Base-by-base conservation (phyloP, 768 basidiomycete genomes). In the Suillus weaverae region DNA sequence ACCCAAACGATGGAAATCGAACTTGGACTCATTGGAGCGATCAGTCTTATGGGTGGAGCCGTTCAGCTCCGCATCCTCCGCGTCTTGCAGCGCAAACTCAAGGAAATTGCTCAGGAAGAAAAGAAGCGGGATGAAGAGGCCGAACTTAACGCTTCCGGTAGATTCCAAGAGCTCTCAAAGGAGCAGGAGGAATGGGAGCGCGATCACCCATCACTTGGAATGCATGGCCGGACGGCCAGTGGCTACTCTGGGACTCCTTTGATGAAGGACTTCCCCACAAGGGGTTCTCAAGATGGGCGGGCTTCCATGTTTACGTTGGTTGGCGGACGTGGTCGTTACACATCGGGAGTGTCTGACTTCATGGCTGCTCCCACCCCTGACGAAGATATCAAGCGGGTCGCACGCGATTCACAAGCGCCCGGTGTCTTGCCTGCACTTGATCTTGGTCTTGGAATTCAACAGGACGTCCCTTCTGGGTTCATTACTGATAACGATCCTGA, bases 1-100 rank as follows among this genome's bases (percentile, higher is more conserved):
- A 85, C 91, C 5, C 94, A 95, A 73, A 89, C 89, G 9, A 97
- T 96, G 94, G 84, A 92, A 73, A 95, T 98, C 64, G 96, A 97
- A 73, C 84, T 98, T 36, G 96, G 95, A 35, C 85, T 97, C 69
- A 86, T 94, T 64, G 92, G 83, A 51, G 94, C 94, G 3, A 81
- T 96, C 46, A 82, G 92, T 32, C 79, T 97, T 62, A 92, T 92
- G 87, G 94, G 94, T 50, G 86, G 89, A 35, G 93, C 95, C 3
- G 90, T 97, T 54, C 97, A 98, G 77, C 84, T 95, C 70, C 90
- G 92, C 61, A 88, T 97, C 67, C 86, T 95, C 66, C 86, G 86
- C 64, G 83, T 93, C 51, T 86, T 99, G 18, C 89, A 89, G 73
- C 82, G 83, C 67, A 93, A 94, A 76, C 80, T 96, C 56, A 83